A percentile compares a stretch with the other conserved stretches of the same genome.
phyloP scores from a whole-genome alignment of 2,329 filamentous ascomycete genomes.

The Aspergillus latus region DNA sequence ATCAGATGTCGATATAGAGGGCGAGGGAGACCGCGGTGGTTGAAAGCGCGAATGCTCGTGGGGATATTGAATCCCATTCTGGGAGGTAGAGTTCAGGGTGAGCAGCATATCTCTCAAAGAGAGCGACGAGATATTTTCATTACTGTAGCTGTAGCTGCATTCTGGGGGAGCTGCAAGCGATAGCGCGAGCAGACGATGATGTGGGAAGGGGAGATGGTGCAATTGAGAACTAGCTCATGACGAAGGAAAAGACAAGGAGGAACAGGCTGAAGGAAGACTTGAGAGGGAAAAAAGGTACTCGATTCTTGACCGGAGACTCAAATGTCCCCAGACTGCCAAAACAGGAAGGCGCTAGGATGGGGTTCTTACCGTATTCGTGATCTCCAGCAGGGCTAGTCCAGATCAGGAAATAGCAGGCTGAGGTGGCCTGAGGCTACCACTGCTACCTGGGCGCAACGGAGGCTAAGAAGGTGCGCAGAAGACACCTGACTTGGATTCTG shows the following conservation, averaged over 20 bases:
- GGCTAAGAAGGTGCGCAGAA: neutral
- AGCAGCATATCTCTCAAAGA: slow-evolving; percentile 46
- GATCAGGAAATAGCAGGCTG: slow-evolving; percentile 17
- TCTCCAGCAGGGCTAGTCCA: slow-evolving; percentile 11
- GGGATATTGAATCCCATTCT: slow-evolving; percentile 49
- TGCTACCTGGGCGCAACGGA: slow-evolving; percentile 4
- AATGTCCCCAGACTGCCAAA: slow-evolving; percentile 22
- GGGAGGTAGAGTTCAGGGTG: slow-evolving; percentile 51
- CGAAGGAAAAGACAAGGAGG: neutral
- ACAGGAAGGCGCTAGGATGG: slow-evolving; percentile 27
- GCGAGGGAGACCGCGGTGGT: slow-evolving; percentile 38
- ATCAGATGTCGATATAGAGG: slow-evolving; percentile 35
- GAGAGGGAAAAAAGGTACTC: slow-evolving; percentile 10
- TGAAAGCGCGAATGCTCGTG: slow-evolving; percentile 51
- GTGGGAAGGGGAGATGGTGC: neutral
- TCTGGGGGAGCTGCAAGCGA: slow-evolving; percentile 3
- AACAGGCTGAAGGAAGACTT: neutral
- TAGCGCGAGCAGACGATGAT: slow-evolving; percentile 4
- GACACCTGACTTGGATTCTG: neutral
- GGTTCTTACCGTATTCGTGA: slow-evolving; percentile 24
- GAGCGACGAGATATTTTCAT: slow-evolving; percentile 9
- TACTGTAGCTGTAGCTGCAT: slow-evolving; percentile 11
- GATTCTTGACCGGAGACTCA: neutral
- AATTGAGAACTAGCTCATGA: neutral
- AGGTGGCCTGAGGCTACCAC: slow-evolving; percentile 14